phyloP scores from a whole-genome alignment of 2,329 filamentous ascomycete genomes.

The Nemania abortiva region DNA sequence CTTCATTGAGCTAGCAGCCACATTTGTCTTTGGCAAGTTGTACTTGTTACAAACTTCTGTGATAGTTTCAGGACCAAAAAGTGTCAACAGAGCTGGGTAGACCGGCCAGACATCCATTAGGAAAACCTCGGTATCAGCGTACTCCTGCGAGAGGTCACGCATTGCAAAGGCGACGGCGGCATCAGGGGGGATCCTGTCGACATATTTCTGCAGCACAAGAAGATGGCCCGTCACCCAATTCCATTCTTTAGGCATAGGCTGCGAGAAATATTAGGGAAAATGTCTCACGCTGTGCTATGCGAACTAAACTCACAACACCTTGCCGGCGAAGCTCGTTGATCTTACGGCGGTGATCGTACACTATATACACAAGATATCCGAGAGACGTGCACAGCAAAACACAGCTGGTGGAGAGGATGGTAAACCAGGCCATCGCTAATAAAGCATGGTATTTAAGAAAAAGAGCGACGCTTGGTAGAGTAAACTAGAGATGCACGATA shows the following conservation, averaged over 20 bases:
- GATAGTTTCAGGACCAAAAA: slow-evolving; percentile 29
- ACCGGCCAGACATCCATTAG: slow-evolving; percentile 37
- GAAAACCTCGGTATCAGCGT: slow-evolving; percentile 33
- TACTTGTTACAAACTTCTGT: slow-evolving; percentile 32
- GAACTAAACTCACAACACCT: slow-evolving; percentile 29
- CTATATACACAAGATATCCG: not conserved
- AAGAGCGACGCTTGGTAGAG: too few species aligned
- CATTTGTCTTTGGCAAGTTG: slow-evolving; percentile 32
- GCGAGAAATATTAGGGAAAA: not conserved
- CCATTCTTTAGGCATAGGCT: slow-evolving; percentile 40
- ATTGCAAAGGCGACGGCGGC: slow-evolving; percentile 35
- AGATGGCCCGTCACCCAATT: slow-evolving; percentile 35
- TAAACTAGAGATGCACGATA: too few species aligned
- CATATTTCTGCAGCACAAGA: slow-evolving; percentile 35
- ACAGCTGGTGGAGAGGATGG: slow-evolving; percentile 17
- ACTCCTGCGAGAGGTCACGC: slow-evolving; percentile 33
- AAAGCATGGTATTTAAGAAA: not conserved
- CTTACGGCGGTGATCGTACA: slow-evolving; percentile 23
- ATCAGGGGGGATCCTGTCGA: slow-evolving; percentile 31
- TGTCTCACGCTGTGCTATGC: not conserved
- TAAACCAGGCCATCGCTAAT: not conserved
- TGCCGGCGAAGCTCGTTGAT: slow-evolving; percentile 28
- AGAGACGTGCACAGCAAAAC: slow-evolving; percentile 10
- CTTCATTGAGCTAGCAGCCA: slow-evolving; percentile 14
- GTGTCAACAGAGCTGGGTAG: slow-evolving; percentile 31